Percentiles rank a stretch among this genome's conserved stretches.
Evolutionary conservation across 2,329 filamentous ascomycete genomes (phyloP).

Genomic region (Ophiostoma ulmi): DNA sequence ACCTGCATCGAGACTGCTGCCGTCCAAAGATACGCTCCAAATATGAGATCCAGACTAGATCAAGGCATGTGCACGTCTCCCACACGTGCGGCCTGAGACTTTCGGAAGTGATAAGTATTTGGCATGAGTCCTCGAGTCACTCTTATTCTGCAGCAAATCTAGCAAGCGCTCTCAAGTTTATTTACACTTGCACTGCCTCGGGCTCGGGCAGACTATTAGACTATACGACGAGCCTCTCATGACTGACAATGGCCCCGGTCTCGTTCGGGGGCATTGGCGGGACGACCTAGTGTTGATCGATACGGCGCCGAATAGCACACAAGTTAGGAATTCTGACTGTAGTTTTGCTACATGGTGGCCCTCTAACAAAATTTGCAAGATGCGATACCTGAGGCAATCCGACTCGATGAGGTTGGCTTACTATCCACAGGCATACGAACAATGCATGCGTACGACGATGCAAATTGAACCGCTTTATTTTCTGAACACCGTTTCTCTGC

Average conservation of each 20-base stretch:
- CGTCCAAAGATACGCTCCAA: background rate
- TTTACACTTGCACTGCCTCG: background rate
- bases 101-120: background rate
- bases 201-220: background rate
- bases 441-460: background rate
- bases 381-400: background rate
- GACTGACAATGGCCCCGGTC: background rate
- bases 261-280: background rate
- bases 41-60: background rate
- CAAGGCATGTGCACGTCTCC: background rate
- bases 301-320: background rate
- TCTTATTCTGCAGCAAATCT: background rate
- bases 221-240: background rate
- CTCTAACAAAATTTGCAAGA: background rate
- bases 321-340: background rate
- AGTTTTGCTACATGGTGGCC: background rate
- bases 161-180: too few relatives aligned
- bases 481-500: background rate
- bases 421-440: background rate
- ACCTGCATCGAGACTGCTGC: background rate
- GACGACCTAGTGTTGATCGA: background rate
- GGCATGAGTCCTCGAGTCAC: too few relatives aligned
- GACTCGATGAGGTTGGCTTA: background rate
- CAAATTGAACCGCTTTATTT: background rate
- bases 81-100: background rate